phyloP scores from a whole-genome alignment of 805 yeast species.

The Trichomonascus vanleenenianus region DNA sequence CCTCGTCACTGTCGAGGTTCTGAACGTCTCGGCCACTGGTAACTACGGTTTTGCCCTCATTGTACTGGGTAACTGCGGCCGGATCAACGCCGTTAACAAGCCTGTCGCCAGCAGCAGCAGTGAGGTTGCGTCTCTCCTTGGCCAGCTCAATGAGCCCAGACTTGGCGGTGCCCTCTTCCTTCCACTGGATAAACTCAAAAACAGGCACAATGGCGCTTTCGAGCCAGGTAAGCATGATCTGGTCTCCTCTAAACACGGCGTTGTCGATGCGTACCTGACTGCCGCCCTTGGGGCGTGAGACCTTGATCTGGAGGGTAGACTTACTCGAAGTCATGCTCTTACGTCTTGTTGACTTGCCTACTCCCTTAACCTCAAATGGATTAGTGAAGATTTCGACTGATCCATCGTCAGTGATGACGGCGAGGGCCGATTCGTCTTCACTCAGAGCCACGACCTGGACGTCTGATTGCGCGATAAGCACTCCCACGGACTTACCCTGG shows the following conservation, averaged over 20 bases:
- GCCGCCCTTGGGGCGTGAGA: conserved; percentile 8
- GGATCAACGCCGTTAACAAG: conserved; percentile 24
- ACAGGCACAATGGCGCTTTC: conserved; percentile 27
- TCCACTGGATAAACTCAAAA: conserved; percentile 27
- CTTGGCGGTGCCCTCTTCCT: conserved; percentile 12
- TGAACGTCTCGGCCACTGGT: conserved; percentile 30
- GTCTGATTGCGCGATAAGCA: conserved; percentile 65
- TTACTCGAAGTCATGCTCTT: conserved; percentile 9
- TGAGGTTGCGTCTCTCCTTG: conserved; percentile 1
- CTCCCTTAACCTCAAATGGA: conserved; percentile 31
- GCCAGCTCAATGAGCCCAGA: conserved; percentile 7
- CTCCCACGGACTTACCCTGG: conserved; percentile 39
- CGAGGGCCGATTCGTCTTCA: conserved; percentile 28
- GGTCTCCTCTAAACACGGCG: conserved; percentile 10
- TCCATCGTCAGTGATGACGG: conserved; percentile 70
- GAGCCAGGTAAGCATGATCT: conserved; percentile 21
- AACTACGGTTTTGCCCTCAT: conserved; percentile 27
- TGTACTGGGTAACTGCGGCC: conserved; percentile 35
- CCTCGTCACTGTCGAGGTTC: conserved; percentile 19
- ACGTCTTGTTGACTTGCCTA: conserved; percentile 7
- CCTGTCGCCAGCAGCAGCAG: not conserved
- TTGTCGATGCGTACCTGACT: conserved; percentile 10
- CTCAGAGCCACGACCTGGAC: conserved; percentile 34
- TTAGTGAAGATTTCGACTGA: conserved; percentile 60
- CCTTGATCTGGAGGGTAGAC: conserved; percentile 11